Conservation (phyloP, 495 filamentous ascomycete species). For the Neurospora terricola region DNA sequence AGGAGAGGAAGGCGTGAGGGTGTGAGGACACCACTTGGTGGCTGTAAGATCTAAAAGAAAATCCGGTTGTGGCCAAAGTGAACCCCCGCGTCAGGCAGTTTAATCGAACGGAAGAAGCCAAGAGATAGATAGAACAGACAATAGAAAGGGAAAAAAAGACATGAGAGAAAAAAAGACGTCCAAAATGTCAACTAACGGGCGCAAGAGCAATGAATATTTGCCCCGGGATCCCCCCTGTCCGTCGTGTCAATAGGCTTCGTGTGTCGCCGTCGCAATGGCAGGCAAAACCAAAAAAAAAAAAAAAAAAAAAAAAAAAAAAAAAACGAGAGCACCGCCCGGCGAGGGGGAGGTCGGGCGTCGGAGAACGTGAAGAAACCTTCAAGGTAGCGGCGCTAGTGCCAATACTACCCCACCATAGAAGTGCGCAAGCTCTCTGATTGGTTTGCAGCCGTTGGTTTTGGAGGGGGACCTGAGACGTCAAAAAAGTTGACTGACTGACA, state of each 20-base stretch:
- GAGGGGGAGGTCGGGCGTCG: neutral
- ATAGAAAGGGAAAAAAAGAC: neutral
- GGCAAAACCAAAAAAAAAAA: neutral
- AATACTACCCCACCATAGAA: slow-evolving; percentile 12
- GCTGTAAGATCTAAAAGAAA: neutral
- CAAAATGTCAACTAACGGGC: neutral
- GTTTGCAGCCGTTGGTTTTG: slow-evolving; percentile 6
- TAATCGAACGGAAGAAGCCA: neutral
- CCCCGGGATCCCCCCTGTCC: neutral
- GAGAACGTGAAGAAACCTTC: neutral
- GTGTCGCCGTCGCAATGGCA: neutral
- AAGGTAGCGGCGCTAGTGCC: slow-evolving; percentile 1
- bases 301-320: neutral
- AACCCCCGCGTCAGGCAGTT: neutral
- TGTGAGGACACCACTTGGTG: neutral
- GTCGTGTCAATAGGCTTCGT: neutral
- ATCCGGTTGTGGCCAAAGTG: neutral
- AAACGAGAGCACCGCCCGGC: neutral
- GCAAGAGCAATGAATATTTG: neutral
- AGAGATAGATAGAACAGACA: neutral
- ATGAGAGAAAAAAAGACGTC: neutral
- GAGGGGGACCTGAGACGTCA: slow-evolving; percentile 4
- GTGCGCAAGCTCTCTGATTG: neutral
- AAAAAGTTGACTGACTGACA: neutral
- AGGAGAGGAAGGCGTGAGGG: neutral